These are phyloP conservation scores for Pleurotus djamor DNA, from an alignment of 768 basidiomycete species.

Conservation along the genomic window DNA sequence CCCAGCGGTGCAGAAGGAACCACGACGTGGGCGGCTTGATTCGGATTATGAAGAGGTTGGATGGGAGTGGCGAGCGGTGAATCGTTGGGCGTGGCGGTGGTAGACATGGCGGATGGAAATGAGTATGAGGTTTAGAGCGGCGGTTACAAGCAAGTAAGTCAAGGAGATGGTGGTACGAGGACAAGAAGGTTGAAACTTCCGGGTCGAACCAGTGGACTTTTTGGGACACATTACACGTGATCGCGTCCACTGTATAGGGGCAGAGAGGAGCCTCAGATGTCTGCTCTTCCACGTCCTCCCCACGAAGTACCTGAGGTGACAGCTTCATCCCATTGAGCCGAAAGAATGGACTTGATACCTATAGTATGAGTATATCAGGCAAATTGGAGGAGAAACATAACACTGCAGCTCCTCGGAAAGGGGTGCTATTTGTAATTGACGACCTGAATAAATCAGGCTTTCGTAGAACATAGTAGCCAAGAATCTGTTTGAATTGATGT, in stretches of 20 bases:
- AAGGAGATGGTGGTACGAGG: neutral
- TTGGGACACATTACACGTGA: neutral
- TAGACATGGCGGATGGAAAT: conserved; percentile 38
- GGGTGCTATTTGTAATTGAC: no score
- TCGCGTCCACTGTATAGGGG: neutral
- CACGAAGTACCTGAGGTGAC: no score
- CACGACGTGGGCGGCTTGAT: conserved; percentile 74
- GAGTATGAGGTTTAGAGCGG: neutral
- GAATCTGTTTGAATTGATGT: no score
- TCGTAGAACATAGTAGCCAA: no score
- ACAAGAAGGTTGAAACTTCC: neutral
- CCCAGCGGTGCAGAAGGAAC: conserved; percentile 81
- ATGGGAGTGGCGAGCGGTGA: conserved; percentile 63
- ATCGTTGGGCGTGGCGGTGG: conserved; percentile 59
- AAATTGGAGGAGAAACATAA: no score
- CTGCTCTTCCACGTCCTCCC: neutral
- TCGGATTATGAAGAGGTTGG: conserved; percentile 84
- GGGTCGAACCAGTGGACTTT: conserved; percentile 4
- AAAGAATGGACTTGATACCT: no score
- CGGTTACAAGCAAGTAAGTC: neutral
- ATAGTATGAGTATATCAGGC: no score
- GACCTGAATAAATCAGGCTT: no score
- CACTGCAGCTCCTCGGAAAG: no score
- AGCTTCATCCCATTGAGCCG: no score
- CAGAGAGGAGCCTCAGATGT: neutral